Conservation (phyloP, 2,329 filamentous ascomycete genomes). For the Apiospora phragmitis region DNA sequence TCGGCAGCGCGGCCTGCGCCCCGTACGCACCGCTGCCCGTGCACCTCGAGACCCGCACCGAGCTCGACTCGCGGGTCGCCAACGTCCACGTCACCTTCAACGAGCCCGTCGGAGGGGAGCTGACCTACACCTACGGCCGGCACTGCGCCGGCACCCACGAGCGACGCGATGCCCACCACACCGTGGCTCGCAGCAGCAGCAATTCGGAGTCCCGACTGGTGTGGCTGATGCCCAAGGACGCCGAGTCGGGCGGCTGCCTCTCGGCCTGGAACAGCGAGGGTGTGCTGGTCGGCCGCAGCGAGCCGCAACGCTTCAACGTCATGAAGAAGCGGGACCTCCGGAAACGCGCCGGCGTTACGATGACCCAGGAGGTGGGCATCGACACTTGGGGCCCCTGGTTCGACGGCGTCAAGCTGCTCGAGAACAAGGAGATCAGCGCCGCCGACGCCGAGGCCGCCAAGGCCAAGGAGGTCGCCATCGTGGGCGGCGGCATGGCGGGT, state of each 20-base stretch:
- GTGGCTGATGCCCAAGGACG: slow-evolving; percentile 35
- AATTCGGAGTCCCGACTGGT: slow-evolving; percentile 27
- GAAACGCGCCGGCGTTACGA: slow-evolving; percentile 35
- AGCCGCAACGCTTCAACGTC: slow-evolving; percentile 30
- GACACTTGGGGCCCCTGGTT: slow-evolving; percentile 61
- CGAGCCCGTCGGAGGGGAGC: slow-evolving; percentile 23
- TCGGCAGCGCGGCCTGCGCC: slow-evolving; percentile 11
- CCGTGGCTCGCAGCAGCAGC: slow-evolving; percentile 22
- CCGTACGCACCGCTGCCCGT: slow-evolving; percentile 25
- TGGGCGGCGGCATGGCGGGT: slow-evolving; percentile 66
- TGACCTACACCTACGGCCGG: slow-evolving; percentile 35
- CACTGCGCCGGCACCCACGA: slow-evolving; percentile 24
- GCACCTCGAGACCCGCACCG: slow-evolving; percentile 36
- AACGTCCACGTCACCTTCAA: slow-evolving; percentile 33
- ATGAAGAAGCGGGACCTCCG: slow-evolving; percentile 27
- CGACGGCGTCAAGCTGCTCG: slow-evolving; percentile 60
- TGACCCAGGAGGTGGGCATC: slow-evolving; percentile 52
- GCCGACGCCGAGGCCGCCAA: slow-evolving; percentile 56
- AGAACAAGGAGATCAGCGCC: slow-evolving; percentile 52
- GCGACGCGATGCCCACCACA: slow-evolving; percentile 27
- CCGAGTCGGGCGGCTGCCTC: slow-evolving; percentile 37
- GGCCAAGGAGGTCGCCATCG: slow-evolving; percentile 59
- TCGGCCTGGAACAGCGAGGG: slow-evolving; percentile 38
- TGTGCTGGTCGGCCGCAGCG: slow-evolving; percentile 36
- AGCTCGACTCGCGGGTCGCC: slow-evolving; percentile 33